phyloP scores from a whole-genome alignment of 495 filamentous ascomycete genomes.

The Hypomontagnella monticulosa region DNA sequence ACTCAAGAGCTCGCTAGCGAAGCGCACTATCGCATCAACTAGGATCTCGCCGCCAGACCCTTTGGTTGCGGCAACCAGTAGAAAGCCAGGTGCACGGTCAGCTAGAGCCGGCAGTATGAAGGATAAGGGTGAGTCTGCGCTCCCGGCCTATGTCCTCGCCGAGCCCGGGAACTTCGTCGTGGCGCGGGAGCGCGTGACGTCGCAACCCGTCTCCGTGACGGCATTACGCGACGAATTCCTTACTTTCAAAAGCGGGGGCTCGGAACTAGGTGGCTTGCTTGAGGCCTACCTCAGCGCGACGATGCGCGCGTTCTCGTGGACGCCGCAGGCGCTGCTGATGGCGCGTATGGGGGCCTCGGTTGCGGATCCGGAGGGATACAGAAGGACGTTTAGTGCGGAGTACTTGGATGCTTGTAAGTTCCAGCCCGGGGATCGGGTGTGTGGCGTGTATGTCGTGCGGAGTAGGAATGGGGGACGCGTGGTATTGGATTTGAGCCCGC shows the following conservation, averaged over 20 bases:
- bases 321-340: slow-evolving; percentile 47
- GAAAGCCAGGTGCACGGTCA: no score
- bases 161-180: slow-evolving; percentile 31
- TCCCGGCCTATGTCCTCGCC: slow-evolving; percentile 13
- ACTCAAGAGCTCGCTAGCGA: slow-evolving; percentile 14
- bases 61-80: no score
- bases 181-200: slow-evolving; percentile 44
- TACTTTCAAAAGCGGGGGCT: not conserved
- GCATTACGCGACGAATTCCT: not conserved
- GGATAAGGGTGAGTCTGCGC: no score
- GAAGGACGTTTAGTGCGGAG: slow-evolving; percentile 32
- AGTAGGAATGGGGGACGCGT: slow-evolving; percentile 21
- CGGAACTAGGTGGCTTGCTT: slow-evolving; percentile 17
- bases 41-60: slow-evolving; percentile 29
- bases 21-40: slow-evolving; percentile 3
- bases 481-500: slow-evolving; percentile 42
- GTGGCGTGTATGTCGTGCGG: slow-evolving; percentile 45
- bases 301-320: slow-evolving; percentile 45
- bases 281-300: slow-evolving; percentile 43
- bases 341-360: slow-evolving; percentile 14
- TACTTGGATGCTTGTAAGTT: slow-evolving; percentile 40
- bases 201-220: slow-evolving; percentile 14
- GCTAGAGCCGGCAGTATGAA: no score
- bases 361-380: slow-evolving; percentile 7
- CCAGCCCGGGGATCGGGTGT: slow-evolving; percentile 39